A percentile compares a stretch with the other conserved stretches of the same genome.
Conservation (phyloP, 768 basidiomycete genomes). For the Collybia nuda region DNA sequence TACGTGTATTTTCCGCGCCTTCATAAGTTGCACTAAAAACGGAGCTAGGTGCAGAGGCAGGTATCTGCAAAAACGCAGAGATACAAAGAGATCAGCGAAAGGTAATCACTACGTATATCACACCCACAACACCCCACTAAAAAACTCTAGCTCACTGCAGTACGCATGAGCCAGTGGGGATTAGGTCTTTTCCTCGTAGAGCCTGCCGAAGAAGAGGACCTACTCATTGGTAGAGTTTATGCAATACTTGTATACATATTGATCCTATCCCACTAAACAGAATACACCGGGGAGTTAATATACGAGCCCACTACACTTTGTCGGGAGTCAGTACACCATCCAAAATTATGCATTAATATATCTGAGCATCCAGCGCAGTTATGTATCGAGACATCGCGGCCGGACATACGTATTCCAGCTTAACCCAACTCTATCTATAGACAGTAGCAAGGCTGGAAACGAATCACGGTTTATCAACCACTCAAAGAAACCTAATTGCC, state of each 20-base stretch:
- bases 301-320: constrained; percentile 46
- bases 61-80: constrained; percentile 45
- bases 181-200: constrained; percentile 55
- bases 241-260: background rate
- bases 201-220: constrained; percentile 38
- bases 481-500: constrained; percentile 37
- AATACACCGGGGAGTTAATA: constrained; percentile 68
- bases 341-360: background rate
- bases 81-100: constrained; percentile 47
- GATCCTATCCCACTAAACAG: constrained; percentile 28
- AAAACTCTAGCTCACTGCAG: constrained; percentile 35
- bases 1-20: background rate
- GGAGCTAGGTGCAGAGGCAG: constrained; percentile 23
- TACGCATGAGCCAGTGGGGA: constrained; percentile 46
- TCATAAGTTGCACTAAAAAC: background rate
- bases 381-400: constrained; percentile 42
- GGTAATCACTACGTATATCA: constrained; percentile 23
- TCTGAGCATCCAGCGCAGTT: constrained; percentile 24
- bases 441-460: constrained; percentile 58
- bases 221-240: constrained; percentile 42
- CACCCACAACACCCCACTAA: background rate
- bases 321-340: constrained; percentile 42
- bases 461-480: constrained; percentile 73
- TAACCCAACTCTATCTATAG: constrained; percentile 46
- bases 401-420: constrained; percentile 67